phyloP scores from a whole-genome alignment of 805 yeast genomes.

The Groenewaldozyma tartarivorans region DNA sequence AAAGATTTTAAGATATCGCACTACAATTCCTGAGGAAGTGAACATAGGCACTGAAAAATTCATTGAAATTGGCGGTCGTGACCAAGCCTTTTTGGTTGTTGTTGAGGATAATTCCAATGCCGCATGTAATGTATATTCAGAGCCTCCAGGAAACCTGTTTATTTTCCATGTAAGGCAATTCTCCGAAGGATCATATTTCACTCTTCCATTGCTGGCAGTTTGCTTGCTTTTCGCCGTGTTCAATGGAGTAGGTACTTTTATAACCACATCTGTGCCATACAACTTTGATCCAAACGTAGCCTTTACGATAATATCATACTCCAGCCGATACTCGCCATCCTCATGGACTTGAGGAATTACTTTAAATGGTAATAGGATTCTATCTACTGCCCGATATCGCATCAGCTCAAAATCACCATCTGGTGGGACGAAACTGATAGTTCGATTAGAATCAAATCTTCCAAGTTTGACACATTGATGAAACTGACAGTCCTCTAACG shows the following conservation, averaged over 20 bases:
- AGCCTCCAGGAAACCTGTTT: constrained; percentile 55
- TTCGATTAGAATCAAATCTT: constrained; percentile 53
- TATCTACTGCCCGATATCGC: constrained; percentile 54
- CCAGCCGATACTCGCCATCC: constrained; percentile 37
- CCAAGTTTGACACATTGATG: constrained; percentile 78
- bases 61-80: constrained; percentile 66
- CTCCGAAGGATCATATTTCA: constrained; percentile 59
- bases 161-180: constrained; percentile 61
- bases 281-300: constrained; percentile 47
- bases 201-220: constrained; percentile 48
- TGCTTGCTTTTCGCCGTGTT: constrained; percentile 40
- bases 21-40: constrained; percentile 66
- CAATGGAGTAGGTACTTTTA: constrained; percentile 64
- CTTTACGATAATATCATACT: constrained; percentile 50
- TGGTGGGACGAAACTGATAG: constrained; percentile 72
- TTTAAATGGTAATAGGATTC: constrained; percentile 61
- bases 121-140: constrained; percentile 51
- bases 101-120: constrained; percentile 35
- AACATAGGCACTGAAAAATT: constrained; percentile 64
- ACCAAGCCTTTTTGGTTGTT: constrained; percentile 36
- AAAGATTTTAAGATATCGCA: constrained; percentile 57
- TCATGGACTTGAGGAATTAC: constrained; percentile 47
- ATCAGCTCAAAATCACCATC: constrained; percentile 81
- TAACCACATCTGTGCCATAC: constrained; percentile 51
- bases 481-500: constrained; percentile 69